A percentile compares a stretch with the other conserved stretches of the same genome.
phyloP scores from a whole-genome alignment of 768 basidiomycete genomes.

The Panellus pusillus region DNA sequence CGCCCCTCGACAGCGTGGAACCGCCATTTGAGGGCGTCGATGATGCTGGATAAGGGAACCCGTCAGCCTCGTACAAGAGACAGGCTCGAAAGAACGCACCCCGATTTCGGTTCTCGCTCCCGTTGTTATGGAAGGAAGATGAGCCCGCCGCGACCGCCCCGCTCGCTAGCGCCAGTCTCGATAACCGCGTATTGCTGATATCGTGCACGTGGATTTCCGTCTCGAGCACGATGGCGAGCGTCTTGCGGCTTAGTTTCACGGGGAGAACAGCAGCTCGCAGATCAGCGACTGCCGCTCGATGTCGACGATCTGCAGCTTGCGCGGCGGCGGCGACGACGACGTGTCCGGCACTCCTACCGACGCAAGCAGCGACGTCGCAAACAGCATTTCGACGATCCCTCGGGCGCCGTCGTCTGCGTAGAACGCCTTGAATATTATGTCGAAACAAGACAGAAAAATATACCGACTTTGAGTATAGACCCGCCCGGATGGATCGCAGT shows the following conservation, averaged over 20 bases:
- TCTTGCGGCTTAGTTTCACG: conserved; percentile 98
- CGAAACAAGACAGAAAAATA: not conserved
- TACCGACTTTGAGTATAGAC: conserved; percentile 92
- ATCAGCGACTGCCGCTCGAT: conserved; percentile 99
- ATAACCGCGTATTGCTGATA: conserved; percentile 99
- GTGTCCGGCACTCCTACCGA: conserved; percentile 94
- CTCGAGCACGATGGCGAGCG: conserved; percentile 93
- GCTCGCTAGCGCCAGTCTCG: conserved; percentile 91
- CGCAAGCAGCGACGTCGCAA: conserved; percentile 97
- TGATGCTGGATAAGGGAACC: too few species aligned
- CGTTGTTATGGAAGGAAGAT: not conserved
- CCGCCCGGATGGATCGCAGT: conserved; percentile 96
- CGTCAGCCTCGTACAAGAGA: too few species aligned
- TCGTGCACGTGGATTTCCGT: conserved; percentile 99
- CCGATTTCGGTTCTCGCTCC: too few species aligned
- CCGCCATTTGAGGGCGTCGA: too few species aligned
- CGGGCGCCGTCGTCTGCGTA: conserved; percentile 88
- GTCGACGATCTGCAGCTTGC: conserved; percentile 96
- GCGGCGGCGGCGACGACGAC: conserved; percentile 83
- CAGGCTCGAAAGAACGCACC: too few species aligned
- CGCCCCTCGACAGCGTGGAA: too few species aligned
- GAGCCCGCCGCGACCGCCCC: too few species aligned
- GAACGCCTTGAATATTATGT: not conserved
- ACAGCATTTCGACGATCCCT: conserved; percentile 98
- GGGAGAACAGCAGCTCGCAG: conserved; percentile 96